Percentiles rank a stretch among this genome's conserved stretches.
Evolutionary conservation across 1,284 basidiomycete genomes (phyloP).

Genomic region (Irpex sp.): DNA sequence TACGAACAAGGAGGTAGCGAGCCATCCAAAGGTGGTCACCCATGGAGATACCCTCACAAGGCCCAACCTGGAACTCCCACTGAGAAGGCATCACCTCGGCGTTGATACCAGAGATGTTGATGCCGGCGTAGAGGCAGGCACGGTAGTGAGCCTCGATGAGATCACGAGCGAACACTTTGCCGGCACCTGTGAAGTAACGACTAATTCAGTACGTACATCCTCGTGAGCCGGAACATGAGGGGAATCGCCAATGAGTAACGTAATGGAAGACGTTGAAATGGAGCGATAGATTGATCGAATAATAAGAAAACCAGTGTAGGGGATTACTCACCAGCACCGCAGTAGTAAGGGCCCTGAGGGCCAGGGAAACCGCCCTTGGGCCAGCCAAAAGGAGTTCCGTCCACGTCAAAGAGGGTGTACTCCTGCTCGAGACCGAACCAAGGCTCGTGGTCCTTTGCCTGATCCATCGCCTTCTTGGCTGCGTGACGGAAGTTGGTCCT

Average conservation of each 20-base stretch:
- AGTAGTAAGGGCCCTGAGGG: constrained; percentile 99
- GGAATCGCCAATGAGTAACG: background rate
- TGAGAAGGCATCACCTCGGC: constrained; percentile 99
- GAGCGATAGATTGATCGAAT: background rate
- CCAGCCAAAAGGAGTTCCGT: constrained; percentile 94
- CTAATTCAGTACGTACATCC: constrained; percentile 1
- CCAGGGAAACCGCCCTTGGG: constrained; percentile 99
- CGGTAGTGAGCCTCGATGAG: constrained; percentile 99
- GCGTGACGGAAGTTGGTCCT: constrained; percentile 93
- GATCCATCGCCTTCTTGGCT: constrained; percentile 91
- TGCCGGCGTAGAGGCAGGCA: constrained; percentile 92
- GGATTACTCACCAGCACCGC: constrained; percentile 84
- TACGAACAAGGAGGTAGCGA: constrained; percentile 88
- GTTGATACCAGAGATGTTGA: constrained; percentile 99
- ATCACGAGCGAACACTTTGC: constrained; percentile 98
- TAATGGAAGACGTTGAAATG: background rate
- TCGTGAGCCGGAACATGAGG: background rate
- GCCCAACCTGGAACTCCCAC: constrained; percentile 99
- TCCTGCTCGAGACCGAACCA: constrained; percentile 99
- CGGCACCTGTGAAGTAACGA: constrained; percentile 58
- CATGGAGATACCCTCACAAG: constrained; percentile 97
- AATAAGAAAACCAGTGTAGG: constrained; percentile 5
- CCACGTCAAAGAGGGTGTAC: constrained; percentile 95
- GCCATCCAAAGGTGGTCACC: constrained; percentile 99
- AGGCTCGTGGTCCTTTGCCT: constrained; percentile 76